Percentiles rank a stretch among this genome's conserved stretches.
Evolutionary conservation across 352 stramenopile species (phyloP).

Genomic region (Achlya hypogyna): DNA sequence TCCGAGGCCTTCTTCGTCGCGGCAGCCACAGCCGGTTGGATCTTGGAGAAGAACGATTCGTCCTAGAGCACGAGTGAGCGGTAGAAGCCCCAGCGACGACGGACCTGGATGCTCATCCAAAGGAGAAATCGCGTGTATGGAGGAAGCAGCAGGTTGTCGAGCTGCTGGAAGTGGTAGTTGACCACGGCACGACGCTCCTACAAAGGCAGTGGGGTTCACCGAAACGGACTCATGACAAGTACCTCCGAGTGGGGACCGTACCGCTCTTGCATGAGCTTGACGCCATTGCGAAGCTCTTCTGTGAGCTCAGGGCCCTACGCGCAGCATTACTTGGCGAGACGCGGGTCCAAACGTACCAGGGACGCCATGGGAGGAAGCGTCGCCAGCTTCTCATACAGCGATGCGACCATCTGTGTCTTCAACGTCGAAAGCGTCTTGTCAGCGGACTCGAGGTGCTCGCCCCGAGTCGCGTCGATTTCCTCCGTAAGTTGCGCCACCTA

Average conservation of each 20-base stretch:
- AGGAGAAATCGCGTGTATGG: conserved; percentile 85
- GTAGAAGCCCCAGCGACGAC: neutral
- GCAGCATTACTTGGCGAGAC: neutral
- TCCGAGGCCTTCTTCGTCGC: conserved; percentile 38
- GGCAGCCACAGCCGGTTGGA: conserved; percentile 40
- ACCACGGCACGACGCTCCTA: conserved; percentile 78
- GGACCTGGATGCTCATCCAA: conserved; percentile 77
- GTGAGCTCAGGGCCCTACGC: conserved; percentile 12
- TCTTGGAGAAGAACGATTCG: conserved; percentile 71
- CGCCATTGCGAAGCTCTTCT: conserved; percentile 70
- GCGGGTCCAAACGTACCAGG: conserved; percentile 21
- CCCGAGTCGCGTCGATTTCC: conserved; percentile 72
- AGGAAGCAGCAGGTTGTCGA: conserved; percentile 74
- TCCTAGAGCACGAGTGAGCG: conserved; percentile 23
- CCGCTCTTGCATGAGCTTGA: conserved; percentile 69
- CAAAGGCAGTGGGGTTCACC: neutral
- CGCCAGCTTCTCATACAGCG: conserved; percentile 57
- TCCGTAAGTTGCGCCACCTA: conserved; percentile 80
- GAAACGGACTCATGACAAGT: neutral
- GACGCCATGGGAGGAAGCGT: conserved; percentile 39
- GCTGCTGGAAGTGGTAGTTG: conserved; percentile 85
- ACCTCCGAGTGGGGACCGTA: conserved; percentile 80
- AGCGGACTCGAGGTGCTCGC: conserved; percentile 61
- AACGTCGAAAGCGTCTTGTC: conserved; percentile 71
- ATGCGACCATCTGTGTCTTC: conserved; percentile 63